Conservation (phyloP, 306 rosid genomes). For the Quercus alba region DNA sequence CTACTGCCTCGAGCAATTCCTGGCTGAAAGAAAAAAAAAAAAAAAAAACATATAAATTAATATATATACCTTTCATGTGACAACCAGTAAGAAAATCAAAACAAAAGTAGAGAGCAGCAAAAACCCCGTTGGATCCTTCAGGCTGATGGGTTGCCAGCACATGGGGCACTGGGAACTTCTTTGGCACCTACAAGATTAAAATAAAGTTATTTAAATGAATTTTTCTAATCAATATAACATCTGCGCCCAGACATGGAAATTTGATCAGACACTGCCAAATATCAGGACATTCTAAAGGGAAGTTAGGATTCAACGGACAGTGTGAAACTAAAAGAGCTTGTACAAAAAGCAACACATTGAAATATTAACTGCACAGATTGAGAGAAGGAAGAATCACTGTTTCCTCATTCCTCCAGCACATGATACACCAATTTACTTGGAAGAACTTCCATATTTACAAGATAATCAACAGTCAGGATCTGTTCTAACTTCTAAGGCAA, state of each 20-base stretch:
- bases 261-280: neutral
- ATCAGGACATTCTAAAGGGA: constrained; percentile 1
- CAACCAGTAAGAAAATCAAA: neutral
- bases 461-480: too few species aligned
- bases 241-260: neutral
- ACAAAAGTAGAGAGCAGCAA: constrained; percentile 2
- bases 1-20: constrained; percentile 89
- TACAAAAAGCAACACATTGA: neutral
- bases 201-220: constrained; percentile 4
- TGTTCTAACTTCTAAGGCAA: neutral
- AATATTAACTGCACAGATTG: too few species aligned
- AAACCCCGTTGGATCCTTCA: constrained; percentile 93
- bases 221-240: constrained; percentile 7
- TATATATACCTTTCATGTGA: constrained; percentile 4
- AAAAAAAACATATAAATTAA: neutral
- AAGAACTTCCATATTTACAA: neutral
- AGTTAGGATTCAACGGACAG: neutral
- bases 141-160: constrained; percentile 96
- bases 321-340: neutral
- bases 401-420: neutral
- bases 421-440: neutral
- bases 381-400: neutral
- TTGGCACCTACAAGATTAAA: constrained; percentile 69
- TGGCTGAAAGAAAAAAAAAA: constrained; percentile 51
- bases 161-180: constrained; percentile 99